Conservation (phyloP, 164 flowering plant species). For the Aristolochia fimbriata region DNA sequence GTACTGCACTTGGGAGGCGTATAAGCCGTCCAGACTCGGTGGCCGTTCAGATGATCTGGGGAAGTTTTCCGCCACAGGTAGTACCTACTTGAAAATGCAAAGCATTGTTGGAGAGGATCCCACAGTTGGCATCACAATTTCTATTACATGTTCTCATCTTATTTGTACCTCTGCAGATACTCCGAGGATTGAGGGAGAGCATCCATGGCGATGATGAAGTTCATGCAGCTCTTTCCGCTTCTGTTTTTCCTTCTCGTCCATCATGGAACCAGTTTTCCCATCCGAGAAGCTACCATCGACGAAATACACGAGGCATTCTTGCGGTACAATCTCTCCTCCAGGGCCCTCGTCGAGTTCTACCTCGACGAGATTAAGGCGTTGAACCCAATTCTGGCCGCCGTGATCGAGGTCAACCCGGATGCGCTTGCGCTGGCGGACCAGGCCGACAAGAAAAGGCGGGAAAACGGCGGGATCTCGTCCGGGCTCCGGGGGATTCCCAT, state of each 20-base stretch:
- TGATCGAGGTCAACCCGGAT: conserved; percentile 39
- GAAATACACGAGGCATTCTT: conserved; percentile 39
- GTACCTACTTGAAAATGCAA: too few species aligned
- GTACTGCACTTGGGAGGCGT: too few species aligned
- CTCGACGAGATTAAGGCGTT: conserved; percentile 19
- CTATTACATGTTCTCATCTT: too few species aligned
- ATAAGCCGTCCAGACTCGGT: too few species aligned
- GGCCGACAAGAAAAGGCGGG: conserved; percentile 24
- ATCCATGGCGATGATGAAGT: background rate
- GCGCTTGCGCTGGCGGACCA: conserved; percentile 23
- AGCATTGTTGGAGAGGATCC: too few species aligned
- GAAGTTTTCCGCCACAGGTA: too few species aligned
- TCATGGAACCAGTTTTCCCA: background rate
- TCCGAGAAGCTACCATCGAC: conserved; percentile 39
- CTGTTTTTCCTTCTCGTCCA: background rate
- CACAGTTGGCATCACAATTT: too few species aligned
- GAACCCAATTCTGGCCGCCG: conserved; percentile 26
- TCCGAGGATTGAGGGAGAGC: too few species aligned
- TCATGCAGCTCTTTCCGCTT: background rate
- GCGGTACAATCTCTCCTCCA: conserved; percentile 20
- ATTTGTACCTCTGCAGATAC: too few species aligned
- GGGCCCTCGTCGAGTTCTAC: conserved; percentile 24
- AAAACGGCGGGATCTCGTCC: background rate
- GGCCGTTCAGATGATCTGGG: too few species aligned
- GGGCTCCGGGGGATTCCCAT: background rate